Evolutionary conservation across 371 early-diverging fungal genomes (phyloP).

Genomic region (Dichotomocladium elegans): DNA sequence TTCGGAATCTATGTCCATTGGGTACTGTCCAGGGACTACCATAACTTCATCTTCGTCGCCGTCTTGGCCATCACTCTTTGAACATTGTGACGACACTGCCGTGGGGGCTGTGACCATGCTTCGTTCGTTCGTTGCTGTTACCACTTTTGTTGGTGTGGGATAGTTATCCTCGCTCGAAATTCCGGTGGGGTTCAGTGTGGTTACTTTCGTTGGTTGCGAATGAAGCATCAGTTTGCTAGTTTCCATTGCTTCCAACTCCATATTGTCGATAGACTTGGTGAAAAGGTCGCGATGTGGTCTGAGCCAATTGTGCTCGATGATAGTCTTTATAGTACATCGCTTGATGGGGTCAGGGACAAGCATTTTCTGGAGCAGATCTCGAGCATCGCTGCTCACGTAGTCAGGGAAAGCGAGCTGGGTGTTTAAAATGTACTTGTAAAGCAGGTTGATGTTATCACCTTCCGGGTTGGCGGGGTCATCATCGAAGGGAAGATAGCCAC

Average conservation of each 20-base stretch:
- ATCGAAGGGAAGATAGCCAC: slow-evolving; percentile 98
- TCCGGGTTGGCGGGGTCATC: slow-evolving; percentile 98
- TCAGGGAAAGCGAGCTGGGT: slow-evolving; percentile 90
- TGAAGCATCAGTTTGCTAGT: slow-evolving; percentile 13
- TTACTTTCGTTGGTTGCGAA: slow-evolving; percentile 12
- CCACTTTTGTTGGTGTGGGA: not conserved
- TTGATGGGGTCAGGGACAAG: slow-evolving; percentile 87
- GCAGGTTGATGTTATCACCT: slow-evolving; percentile 92
- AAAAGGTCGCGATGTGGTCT: slow-evolving; percentile 30
- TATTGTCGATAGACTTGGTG: slow-evolving; percentile 12
- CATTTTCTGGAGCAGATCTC: slow-evolving; percentile 84
- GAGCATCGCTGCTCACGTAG: slow-evolving; percentile 77
- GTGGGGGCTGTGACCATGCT: not conserved
- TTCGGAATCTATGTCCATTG: not conserved
- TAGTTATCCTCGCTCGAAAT: slow-evolving; percentile 34
- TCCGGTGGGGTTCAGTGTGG: not conserved
- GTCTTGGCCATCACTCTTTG: too few species aligned
- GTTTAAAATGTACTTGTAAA: slow-evolving; percentile 93
- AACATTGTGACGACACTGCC: not conserved
- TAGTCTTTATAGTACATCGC: slow-evolving; percentile 82
- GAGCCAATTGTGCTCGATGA: slow-evolving; percentile 82
- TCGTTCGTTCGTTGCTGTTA: not conserved
- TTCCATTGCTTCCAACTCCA: slow-evolving; percentile 18
- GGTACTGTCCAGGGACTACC: not conserved
- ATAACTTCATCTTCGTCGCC: too few species aligned